A percentile compares a stretch with the other conserved stretches of the same genome.
Evolutionary conservation across 306 rosid species (phyloP).

Genomic region (Hippophae tibetana): DNA sequence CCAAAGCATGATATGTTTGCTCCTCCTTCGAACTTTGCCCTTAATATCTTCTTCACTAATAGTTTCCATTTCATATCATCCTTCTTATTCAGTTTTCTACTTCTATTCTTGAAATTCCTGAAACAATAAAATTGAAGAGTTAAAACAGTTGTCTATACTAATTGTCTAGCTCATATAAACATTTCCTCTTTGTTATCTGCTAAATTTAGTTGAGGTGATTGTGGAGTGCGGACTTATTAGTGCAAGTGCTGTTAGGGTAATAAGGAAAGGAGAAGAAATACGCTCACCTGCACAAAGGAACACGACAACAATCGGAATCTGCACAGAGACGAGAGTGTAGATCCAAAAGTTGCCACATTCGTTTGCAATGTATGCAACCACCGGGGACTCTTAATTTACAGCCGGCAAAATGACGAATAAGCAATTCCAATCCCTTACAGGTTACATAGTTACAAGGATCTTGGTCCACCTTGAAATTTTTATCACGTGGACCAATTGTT

Average conservation of each 20-base stretch:
- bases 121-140: constrained; percentile 13
- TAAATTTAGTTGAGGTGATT: too few species aligned
- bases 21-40: constrained; percentile 45
- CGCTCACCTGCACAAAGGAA: constrained; percentile 75
- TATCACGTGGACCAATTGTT: constrained; percentile 80
- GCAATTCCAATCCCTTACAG: constrained; percentile 77
- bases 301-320: constrained; percentile 50
- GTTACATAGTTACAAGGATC: constrained; percentile 57
- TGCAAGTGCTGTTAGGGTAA: not conserved
- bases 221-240: too few species aligned
- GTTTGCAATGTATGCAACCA: constrained; percentile 79
- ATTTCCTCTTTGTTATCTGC: too few species aligned
- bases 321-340: constrained; percentile 74
- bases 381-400: constrained; percentile 81
- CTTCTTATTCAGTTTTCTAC: constrained; percentile 62
- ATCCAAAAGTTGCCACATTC: constrained; percentile 97
- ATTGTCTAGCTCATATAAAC: not conserved
- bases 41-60: constrained; percentile 59
- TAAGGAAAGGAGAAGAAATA: not conserved
- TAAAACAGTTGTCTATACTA: not conserved
- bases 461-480: constrained; percentile 61
- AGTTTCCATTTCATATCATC: constrained; percentile 71
- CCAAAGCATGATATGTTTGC: constrained; percentile 34
- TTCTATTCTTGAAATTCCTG: constrained; percentile 73
- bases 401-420: constrained; percentile 86